Evolutionary conservation across 257 asterid species (phyloP), one percentile per base, ranked within the genome.

Genomic region (Solanum corneliomulleri): DNA sequence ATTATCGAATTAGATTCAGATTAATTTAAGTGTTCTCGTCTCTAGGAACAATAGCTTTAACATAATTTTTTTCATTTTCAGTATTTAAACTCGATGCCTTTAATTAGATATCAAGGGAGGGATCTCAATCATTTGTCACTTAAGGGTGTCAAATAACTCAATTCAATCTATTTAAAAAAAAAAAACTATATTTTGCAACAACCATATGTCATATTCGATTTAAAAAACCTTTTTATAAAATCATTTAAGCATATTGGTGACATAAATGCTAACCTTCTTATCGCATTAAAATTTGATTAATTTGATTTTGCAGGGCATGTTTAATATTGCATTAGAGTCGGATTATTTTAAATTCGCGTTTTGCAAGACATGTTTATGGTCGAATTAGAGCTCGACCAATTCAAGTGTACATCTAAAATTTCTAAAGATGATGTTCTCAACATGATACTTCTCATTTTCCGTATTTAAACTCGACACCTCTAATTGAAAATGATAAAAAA

Each of bases 31-130:
- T 20, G 11, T 7, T 52, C 64, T 56, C 25, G 20, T 56, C 23
- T 56, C 25, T 56, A 2, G 0, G 2, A 0, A 58, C 0, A 0
- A 58, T 1, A 0, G 2, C 2, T 7, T 0, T 2, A 58, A 21
- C 3, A 8, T 58, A 0, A n/a, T 1, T 58, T 0, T 58, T 58
- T 58, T 56, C 5, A 58, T 58, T 58, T 56, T 56, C 1, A 56
- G 1, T 7, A 21, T 8, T 58, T 0, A 20, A 58, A 8, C 2
- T 21, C 1, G 2, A 58, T 58, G 3, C 0, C 1, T 21, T 58
- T 58, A 0, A 58, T 21, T 21, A 0, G 1, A 58, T 58, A 0
- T 20, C 64, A 8, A 21, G 1, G 64, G 21, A 8, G 12, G 6
- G 11, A 20, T 21, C 12, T 58, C 66, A 58, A 58, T 1, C 2